A percentile compares a stretch with the other conserved stretches of the same genome.
phyloP scores from a whole-genome alignment of 2,329 filamentous ascomycete genomes.

The Stromatinia cepivora region DNA sequence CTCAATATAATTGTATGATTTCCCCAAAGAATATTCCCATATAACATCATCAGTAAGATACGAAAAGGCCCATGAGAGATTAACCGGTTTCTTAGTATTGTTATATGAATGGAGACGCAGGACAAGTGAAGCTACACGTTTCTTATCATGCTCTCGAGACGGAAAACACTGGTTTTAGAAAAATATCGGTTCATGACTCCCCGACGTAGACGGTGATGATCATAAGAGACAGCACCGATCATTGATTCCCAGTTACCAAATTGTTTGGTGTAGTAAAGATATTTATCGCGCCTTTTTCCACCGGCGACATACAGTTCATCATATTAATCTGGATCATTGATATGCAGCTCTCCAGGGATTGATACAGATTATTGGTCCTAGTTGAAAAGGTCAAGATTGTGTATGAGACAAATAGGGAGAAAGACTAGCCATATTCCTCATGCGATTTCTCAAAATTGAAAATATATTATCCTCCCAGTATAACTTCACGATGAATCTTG shows the following conservation, averaged over 20 bases:
- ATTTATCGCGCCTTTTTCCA: conserved; percentile 26
- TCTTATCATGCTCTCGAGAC: conserved; percentile 31
- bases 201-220: conserved; percentile 30
- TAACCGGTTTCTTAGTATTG: conserved; percentile 15
- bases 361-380: conserved; percentile 41
- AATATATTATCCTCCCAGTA: conserved; percentile 46
- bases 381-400: not conserved
- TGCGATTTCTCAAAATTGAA: conserved; percentile 48
- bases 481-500: conserved; percentile 46
- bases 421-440: conserved; percentile 41
- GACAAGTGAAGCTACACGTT: conserved; percentile 24
- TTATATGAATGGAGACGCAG: conserved; percentile 22
- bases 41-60: conserved; percentile 33
- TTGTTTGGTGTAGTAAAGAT: conserved; percentile 23
- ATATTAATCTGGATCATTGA: conserved; percentile 43
- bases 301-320: conserved; percentile 44
- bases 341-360: conserved; percentile 46
- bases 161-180: conserved; percentile 27
- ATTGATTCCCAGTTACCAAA: conserved; percentile 21
- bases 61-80: conserved; percentile 17
- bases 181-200: conserved; percentile 32
- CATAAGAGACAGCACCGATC: conserved; percentile 29
- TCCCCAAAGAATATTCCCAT: conserved; percentile 37
- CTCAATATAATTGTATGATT: conserved; percentile 25
- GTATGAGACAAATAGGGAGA: not conserved